phyloP scores from a whole-genome alignment of 345 rosid species.

The Bruguiera sexangula region DNA sequence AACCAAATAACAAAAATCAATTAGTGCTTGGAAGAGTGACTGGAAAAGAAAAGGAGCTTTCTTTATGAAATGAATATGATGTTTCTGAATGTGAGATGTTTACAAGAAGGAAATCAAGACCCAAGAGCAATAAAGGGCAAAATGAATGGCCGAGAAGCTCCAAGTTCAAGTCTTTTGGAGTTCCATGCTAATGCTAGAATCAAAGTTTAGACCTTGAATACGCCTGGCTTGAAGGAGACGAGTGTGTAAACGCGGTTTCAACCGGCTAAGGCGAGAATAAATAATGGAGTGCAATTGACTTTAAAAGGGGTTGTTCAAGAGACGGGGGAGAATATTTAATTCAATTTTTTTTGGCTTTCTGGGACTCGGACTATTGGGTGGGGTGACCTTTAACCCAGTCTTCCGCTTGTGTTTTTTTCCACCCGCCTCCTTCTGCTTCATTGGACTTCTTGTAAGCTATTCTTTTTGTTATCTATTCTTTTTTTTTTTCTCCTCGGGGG shows the following conservation, averaged over 20 bases:
- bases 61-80: neutral
- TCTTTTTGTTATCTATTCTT: too few relatives aligned
- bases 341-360: too few relatives aligned
- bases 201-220: constrained; percentile 4
- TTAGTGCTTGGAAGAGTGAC: neutral
- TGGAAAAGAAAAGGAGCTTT: neutral
- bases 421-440: too few relatives aligned
- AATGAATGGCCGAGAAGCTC: neutral
- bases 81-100: neutral
- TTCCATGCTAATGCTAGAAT: neutral
- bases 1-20: neutral
- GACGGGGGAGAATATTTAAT: too few relatives aligned
- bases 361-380: too few relatives aligned
- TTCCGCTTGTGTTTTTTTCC: too few relatives aligned
- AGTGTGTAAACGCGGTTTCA: neutral
- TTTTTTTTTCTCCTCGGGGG: too few relatives aligned
- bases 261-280: neutral
- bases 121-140: neutral
- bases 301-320: too few relatives aligned
- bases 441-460: too few relatives aligned
- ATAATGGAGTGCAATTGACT: neutral
- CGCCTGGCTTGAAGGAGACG: neutral
- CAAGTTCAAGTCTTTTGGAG: neutral
- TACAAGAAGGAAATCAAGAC: neutral
- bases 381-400: too few relatives aligned